Evolutionary conservation across 2,329 filamentous ascomycete species (phyloP).

Genomic region (Allantophomopsis lycopodina): DNA sequence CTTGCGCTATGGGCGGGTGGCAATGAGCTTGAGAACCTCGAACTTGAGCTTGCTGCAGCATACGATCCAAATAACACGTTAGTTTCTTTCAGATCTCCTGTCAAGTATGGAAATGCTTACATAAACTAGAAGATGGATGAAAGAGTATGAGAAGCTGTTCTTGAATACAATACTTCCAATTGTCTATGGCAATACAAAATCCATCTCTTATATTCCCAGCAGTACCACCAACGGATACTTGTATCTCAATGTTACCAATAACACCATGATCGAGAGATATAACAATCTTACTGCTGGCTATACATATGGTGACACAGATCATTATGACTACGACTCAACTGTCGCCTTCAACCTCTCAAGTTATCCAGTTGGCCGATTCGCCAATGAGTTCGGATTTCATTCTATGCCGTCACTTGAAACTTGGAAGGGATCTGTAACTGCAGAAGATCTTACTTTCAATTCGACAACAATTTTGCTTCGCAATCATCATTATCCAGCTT

Average conservation of each 20-base stretch:
- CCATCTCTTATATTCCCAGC: conserved; percentile 45
- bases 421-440: conserved; percentile 38
- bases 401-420: conserved; percentile 46
- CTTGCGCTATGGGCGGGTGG: conserved; percentile 38
- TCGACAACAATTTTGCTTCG: conserved; percentile 37
- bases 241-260: conserved; percentile 33
- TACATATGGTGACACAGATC: conserved; percentile 46
- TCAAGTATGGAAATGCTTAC: no score
- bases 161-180: conserved; percentile 37
- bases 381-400: conserved; percentile 50
- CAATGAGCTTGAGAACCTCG: conserved; percentile 46
- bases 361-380: conserved; percentile 45
- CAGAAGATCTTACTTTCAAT: conserved; percentile 40
- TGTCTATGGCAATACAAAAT: conserved; percentile 42
- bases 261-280: conserved; percentile 40
- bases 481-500: conserved; percentile 44
- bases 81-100: no score
- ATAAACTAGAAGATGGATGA: conserved; percentile 6
- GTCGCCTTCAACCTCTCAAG: conserved; percentile 37
- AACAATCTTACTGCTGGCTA: conserved; percentile 33
- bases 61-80: conserved; percentile 5
- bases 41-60: conserved; percentile 22
- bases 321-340: conserved; percentile 41
- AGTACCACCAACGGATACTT: conserved; percentile 46
- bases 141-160: conserved; percentile 44